These are phyloP conservation scores for Peterozyma toletana DNA, from an alignment of 805 yeast genomes.

Conservation along the genomic window DNA sequence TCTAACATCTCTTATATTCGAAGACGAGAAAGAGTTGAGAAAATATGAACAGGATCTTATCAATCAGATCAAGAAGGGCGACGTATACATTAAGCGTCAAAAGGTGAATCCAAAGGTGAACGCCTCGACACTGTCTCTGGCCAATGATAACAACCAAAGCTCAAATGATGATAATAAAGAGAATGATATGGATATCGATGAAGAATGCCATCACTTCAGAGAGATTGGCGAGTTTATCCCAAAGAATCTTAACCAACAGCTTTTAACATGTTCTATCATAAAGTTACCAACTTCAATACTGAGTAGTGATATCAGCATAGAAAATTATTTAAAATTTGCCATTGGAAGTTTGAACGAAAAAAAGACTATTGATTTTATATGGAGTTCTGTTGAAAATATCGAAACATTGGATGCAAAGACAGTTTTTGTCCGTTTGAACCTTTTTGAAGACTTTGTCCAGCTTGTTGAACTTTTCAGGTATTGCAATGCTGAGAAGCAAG, in stretches of 20 bases:
- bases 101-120: too few relatives aligned
- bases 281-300: neutral
- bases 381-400: neutral
- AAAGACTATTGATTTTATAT: neutral
- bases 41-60: neutral
- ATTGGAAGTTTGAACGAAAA: neutral
- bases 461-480: neutral
- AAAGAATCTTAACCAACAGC: neutral
- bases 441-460: neutral
- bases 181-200: constrained; percentile 3
- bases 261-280: neutral
- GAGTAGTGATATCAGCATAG: neutral
- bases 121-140: too few relatives aligned
- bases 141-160: neutral
- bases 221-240: neutral
- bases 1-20: constrained; percentile 1
- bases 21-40: constrained; percentile 1
- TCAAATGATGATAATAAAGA: neutral
- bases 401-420: neutral
- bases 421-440: neutral
- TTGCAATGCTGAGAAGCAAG: neutral
- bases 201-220: neutral
- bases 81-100: too few relatives aligned
- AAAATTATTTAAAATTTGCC: neutral
- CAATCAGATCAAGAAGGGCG: neutral